Evolutionary conservation across 2,329 filamentous ascomycete species (phyloP).

Genomic region (Thelonectria olida): DNA sequence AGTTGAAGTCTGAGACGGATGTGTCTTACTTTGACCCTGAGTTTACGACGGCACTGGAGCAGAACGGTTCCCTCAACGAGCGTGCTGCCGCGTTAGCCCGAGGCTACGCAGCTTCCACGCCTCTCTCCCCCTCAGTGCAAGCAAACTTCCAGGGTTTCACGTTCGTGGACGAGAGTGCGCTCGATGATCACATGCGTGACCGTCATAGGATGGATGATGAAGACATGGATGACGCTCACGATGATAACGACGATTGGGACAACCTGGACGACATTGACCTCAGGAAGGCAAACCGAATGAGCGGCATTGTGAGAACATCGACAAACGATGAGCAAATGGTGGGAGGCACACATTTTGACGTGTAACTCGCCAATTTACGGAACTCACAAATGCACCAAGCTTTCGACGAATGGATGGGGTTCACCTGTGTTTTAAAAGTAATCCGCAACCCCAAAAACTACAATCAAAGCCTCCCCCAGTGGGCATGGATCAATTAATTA

Average conservation of each 20-base stretch:
- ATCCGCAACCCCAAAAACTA: constrained; percentile 37
- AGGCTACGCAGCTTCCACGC: constrained; percentile 89
- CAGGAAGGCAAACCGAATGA: constrained; percentile 68
- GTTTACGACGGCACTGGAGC: constrained; percentile 93
- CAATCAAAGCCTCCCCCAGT: constrained; percentile 27
- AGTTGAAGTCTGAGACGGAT: constrained; percentile 93
- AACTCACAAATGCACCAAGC: constrained; percentile 35
- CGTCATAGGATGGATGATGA: constrained; percentile 60
- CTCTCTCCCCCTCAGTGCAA: constrained; percentile 93
- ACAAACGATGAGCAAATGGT: constrained; percentile 72
- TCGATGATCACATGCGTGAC: constrained; percentile 83
- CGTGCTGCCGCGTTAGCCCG: constrained; percentile 86
- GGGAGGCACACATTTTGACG: constrained; percentile 69
- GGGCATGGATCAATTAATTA: constrained; percentile 42
- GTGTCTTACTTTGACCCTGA: constrained; percentile 99
- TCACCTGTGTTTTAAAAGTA: constrained; percentile 42
- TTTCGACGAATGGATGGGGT: constrained; percentile 36
- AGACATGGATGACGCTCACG: constrained; percentile 66
- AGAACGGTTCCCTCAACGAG: constrained; percentile 88
- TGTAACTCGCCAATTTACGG: constrained; percentile 52
- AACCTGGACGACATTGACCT: constrained; percentile 64
- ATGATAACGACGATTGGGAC: constrained; percentile 65
- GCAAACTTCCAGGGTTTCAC: constrained; percentile 99
- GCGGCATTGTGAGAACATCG: constrained; percentile 67
- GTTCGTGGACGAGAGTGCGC: constrained; percentile 96